Conservation (phyloP, 2,329 filamentous ascomycete genomes). For the Domatiomyces globalis region DNA sequence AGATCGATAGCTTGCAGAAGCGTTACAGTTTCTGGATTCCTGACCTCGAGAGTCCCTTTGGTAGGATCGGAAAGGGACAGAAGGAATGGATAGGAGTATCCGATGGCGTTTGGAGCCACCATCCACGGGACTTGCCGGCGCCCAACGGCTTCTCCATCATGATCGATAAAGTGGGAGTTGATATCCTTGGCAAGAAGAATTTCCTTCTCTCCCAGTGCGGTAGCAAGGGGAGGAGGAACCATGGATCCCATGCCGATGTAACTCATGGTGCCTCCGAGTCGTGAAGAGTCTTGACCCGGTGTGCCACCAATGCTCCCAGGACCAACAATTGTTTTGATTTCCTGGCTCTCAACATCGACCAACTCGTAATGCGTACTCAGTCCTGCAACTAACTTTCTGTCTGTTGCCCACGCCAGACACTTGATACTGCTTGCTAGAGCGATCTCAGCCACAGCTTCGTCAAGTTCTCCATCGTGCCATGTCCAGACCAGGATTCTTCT, state of each 20-base stretch:
- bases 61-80: slow-evolving; percentile 69
- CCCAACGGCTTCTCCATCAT: slow-evolving; percentile 65
- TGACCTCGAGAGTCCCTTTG: slow-evolving; percentile 74
- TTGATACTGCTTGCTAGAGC: slow-evolving; percentile 70
- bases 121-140: slow-evolving; percentile 88
- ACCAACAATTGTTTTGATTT: slow-evolving; percentile 64
- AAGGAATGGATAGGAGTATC: slow-evolving; percentile 94
- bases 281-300: slow-evolving; percentile 49
- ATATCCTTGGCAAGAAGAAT: slow-evolving; percentile 94
- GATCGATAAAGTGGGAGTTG: slow-evolving; percentile 82
- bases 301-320: slow-evolving; percentile 56
- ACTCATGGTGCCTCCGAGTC: slow-evolving; percentile 84
- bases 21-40: slow-evolving; percentile 85
- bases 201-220: slow-evolving; percentile 67
- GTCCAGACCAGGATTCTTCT: slow-evolving; percentile 79
- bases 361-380: slow-evolving; percentile 85
- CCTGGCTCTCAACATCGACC: slow-evolving; percentile 64
- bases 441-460: slow-evolving; percentile 59
- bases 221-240: slow-evolving; percentile 77
- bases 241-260: slow-evolving; percentile 92
- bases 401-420: slow-evolving; percentile 79
- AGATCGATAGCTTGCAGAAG: slow-evolving; percentile 73
- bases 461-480: slow-evolving; percentile 89
- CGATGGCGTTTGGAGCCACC: slow-evolving; percentile 72
- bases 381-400: slow-evolving; percentile 73